Evolutionary conservation across 495 filamentous ascomycete species (phyloP).

Genomic region (Jackrogersella multiformis): DNA sequence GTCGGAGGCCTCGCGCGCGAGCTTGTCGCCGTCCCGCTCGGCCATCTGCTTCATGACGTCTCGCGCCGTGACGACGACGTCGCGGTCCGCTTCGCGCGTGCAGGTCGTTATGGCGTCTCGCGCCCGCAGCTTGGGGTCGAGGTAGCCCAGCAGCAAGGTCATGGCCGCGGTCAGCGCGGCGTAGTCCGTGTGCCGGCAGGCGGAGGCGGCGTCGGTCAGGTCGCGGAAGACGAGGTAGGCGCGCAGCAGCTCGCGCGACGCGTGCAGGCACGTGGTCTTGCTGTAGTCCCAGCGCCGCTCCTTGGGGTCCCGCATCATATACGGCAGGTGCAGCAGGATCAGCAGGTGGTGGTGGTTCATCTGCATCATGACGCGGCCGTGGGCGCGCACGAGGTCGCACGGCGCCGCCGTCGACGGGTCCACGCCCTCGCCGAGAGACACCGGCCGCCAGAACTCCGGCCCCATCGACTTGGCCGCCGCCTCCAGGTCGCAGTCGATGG

Average conservation of each 20-base stretch:
- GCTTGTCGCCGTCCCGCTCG: conserved; percentile 49
- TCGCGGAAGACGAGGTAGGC: conserved; percentile 53
- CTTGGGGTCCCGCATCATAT: conserved; percentile 55
- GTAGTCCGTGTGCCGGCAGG: conserved; percentile 58
- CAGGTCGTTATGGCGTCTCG: conserved; percentile 44
- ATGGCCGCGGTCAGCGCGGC: conserved; percentile 56
- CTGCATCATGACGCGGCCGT: conserved; percentile 52
- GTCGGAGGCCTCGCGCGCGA: conserved; percentile 51
- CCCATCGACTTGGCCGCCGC: conserved; percentile 48
- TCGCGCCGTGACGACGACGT: conserved; percentile 46
- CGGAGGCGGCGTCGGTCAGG: conserved; percentile 46
- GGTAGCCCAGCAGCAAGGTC: conserved; percentile 55
- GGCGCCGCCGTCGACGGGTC: conserved; percentile 25
- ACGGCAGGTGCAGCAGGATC: conserved; percentile 58
- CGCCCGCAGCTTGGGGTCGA: conserved; percentile 45
- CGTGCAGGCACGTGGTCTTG: conserved; percentile 53
- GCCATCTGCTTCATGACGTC: conserved; percentile 53
- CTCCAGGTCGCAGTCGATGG: conserved; percentile 57
- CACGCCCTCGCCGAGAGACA: conserved; percentile 13
- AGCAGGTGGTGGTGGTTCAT: conserved; percentile 58
- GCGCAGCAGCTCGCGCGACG: conserved; percentile 53
- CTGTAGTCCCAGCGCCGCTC: conserved; percentile 60
- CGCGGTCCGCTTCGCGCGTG: conserved; percentile 50
- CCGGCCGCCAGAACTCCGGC: conserved; percentile 52
- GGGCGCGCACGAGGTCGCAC: conserved; percentile 29